Conservation (phyloP, 805 yeast species). For the Pichia californica region DNA sequence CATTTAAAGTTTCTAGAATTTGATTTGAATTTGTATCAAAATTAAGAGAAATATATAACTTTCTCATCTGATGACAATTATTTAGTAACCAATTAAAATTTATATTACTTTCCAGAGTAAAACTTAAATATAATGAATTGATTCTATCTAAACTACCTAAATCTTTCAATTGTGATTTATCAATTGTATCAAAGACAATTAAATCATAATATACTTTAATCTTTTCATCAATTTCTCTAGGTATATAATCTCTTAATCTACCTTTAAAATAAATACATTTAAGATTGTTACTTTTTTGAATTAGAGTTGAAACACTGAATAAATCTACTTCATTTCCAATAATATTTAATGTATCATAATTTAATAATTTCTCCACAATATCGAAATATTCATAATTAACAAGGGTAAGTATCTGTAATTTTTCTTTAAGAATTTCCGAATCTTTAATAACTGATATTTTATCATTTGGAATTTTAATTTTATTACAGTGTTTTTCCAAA, state of each 20-base stretch:
- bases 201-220: conserved; percentile 6
- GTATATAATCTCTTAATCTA: conserved; percentile 5
- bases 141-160: conserved; percentile 2
- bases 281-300: conserved; percentile 2
- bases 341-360: conserved; percentile 10
- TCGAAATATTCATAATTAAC: conserved; percentile 14
- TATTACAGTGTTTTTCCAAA: conserved; percentile 5
- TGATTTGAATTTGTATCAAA: conserved; percentile 2
- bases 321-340: conserved; percentile 13
- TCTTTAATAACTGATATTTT: conserved; percentile 12
- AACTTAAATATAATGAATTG: conserved; percentile 4
- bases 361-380: conserved; percentile 6
- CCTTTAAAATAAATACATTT: conserved; percentile 11
- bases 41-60: conserved; percentile 10
- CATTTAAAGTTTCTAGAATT: not conserved
- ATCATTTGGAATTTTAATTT: conserved; percentile 10
- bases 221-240: not conserved
- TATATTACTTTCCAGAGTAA: conserved; percentile 2
- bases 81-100: conserved; percentile 12
- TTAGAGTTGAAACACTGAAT: conserved; percentile 2
- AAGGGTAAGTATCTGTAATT: conserved; percentile 9
- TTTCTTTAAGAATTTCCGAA: conserved; percentile 5
- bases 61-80: conserved; percentile 10
- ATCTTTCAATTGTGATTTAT: not conserved
- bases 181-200: conserved; percentile 7